Evolutionary conservation across 164 flowering plant species (phyloP), one percentile per base, ranked within the genome.

Genomic region (Houttuynia cordata): DNA sequence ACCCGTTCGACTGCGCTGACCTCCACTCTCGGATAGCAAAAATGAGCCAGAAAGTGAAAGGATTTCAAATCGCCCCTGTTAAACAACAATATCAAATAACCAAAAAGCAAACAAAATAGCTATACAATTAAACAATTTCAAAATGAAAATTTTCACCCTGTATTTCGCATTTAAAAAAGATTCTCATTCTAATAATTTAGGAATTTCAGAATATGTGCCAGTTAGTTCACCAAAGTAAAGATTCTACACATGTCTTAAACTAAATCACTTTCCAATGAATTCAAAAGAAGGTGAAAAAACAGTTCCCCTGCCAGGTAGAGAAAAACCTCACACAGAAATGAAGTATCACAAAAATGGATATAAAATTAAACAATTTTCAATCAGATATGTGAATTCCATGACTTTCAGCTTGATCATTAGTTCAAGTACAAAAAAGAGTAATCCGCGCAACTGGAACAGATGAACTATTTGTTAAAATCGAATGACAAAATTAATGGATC

Each of bases 61-160:
- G 56, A 91, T 85, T 56, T 88, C 95, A 73, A 83, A 91, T 37
- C 96, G 75, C 25, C 97, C 97, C 97, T 91, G 79, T 66, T 80
- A 17, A 39, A 57, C 51, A 59, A 15, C 19, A 59, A 14, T 24
- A 59, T 22, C 41, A 17, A 17, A 24, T 56, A 24, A 56, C 22
- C 30, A n/a, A 37, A 1, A 14, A 12, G 3, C 14, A 23, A n/a
- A 54, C 57, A 8, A 45, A 7, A 12, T 45, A 17, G 49, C 8
- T 45, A 8, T 17, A 45, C 12, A 12, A 45, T 7, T 45, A 12
- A 45, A 30, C 37, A 30, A 6, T 30, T 30, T 30, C 37, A 30
- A 30, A 30, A 30, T 30, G 37, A 30, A 30, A 30, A 2, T 2
- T 10, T 52, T 24, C 17, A 19, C 60, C 37, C 22, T 18, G 13